Percentiles rank a stretch among this genome's conserved stretches.
Conservation (phyloP, 495 filamentous ascomycete genomes). For the Hypoxylon fragiforme region DNA sequence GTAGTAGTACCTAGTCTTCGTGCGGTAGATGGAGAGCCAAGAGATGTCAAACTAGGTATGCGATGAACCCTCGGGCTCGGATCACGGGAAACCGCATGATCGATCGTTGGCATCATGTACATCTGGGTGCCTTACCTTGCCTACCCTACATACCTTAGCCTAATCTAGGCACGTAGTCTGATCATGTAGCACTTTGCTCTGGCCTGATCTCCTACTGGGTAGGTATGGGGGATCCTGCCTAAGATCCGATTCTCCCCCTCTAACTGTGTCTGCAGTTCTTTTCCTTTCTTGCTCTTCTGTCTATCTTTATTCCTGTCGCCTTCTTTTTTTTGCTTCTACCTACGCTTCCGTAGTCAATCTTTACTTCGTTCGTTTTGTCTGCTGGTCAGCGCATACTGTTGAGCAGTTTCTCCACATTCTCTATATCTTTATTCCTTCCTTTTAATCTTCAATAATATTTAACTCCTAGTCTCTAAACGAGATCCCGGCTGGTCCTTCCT, state of each 20-base stretch:
- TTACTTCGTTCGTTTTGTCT: slow-evolving; percentile 22
- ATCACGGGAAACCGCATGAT: slow-evolving; percentile 19
- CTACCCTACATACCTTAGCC: too few species aligned
- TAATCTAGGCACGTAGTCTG: slow-evolving; percentile 2
- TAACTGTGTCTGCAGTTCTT: slow-evolving; percentile 8
- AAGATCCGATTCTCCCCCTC: slow-evolving; percentile 11
- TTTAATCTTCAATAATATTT: slow-evolving; percentile 2
- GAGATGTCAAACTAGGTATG: slow-evolving; percentile 14
- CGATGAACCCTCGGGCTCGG: slow-evolving; percentile 19
- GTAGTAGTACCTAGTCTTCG: slow-evolving; percentile 2
- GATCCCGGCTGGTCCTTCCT: slow-evolving; percentile 5
- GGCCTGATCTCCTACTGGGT: slow-evolving; percentile 5
- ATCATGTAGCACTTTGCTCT: slow-evolving; percentile 12
- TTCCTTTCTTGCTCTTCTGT: slow-evolving; percentile 20
- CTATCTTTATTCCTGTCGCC: neutral
- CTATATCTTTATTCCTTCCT: slow-evolving; percentile 15
- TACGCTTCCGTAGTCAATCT: slow-evolving; percentile 17
- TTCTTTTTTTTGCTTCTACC: slow-evolving; percentile 8
- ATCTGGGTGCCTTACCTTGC: too few species aligned
- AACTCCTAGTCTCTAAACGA: slow-evolving; percentile 4
- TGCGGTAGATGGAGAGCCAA: slow-evolving; percentile 11
- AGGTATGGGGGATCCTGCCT: slow-evolving; percentile 7
- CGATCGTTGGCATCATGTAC: slow-evolving; percentile 21
- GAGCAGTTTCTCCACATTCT: slow-evolving; percentile 35
- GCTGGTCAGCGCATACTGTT: slow-evolving; percentile 38